Evolutionary conservation across 2,329 filamentous ascomycete genomes (phyloP).

Genomic region (Aspergillus fumigatiaffinis): DNA sequence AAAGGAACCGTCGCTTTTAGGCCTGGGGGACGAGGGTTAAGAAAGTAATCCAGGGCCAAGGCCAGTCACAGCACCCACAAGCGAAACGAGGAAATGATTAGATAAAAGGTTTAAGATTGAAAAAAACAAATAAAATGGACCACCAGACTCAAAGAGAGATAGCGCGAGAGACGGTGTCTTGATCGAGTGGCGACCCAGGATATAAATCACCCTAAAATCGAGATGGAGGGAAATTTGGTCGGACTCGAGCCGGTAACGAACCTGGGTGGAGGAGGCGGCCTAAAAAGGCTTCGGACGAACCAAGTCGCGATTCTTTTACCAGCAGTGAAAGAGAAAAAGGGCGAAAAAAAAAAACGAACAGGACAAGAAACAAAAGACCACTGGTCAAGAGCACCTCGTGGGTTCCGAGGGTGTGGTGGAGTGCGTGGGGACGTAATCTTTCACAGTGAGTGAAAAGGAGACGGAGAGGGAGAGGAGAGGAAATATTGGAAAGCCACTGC

Average conservation of each 20-base stretch:
- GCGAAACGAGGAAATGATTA: constrained; percentile 3
- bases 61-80: constrained; percentile 3
- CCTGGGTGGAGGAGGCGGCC: constrained; percentile 25
- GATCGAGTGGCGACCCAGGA: constrained; percentile 23
- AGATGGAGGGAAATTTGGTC: constrained; percentile 21
- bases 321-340: constrained; percentile 15
- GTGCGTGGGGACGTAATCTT: constrained; percentile 27
- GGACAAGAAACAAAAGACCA: constrained; percentile 4
- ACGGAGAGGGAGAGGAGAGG: constrained; percentile 10
- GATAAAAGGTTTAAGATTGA: neutral
- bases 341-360: neutral
- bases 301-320: constrained; percentile 21
- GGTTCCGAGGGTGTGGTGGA: constrained; percentile 37
- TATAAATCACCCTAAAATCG: constrained; percentile 23
- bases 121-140: constrained; percentile 9
- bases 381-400: constrained; percentile 29
- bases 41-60: constrained; percentile 15
- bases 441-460: constrained; percentile 2
- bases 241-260: constrained; percentile 24
- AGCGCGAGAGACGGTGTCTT: constrained; percentile 21
- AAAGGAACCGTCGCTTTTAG: constrained; percentile 20
- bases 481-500: neutral
- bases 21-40: constrained; percentile 18
- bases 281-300: constrained; percentile 27
- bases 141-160: constrained; percentile 21